Conservation (phyloP, 2,329 filamentous ascomycete genomes). For the Sarocladium strictum region DNA sequence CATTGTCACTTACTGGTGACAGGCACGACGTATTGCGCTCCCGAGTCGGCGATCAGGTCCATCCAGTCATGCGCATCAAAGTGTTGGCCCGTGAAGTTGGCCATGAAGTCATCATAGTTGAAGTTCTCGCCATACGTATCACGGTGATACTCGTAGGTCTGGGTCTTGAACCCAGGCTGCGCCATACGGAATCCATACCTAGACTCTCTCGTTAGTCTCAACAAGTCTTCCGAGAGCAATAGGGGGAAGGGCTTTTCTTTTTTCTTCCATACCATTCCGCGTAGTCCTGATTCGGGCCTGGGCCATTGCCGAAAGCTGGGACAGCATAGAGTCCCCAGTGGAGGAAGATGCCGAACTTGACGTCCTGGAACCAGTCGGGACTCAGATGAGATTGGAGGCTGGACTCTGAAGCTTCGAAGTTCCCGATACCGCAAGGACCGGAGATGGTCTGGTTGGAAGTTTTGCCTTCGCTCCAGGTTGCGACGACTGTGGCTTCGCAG, state of each 20-base stretch:
- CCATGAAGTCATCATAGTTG: slow-evolving; percentile 50
- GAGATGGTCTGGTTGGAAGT: background rate
- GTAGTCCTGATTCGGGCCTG: slow-evolving; percentile 30
- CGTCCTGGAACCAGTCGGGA: slow-evolving; percentile 48
- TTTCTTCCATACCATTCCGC: slow-evolving; percentile 33
- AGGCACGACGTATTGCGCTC: slow-evolving; percentile 42
- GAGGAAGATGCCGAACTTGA: slow-evolving; percentile 55
- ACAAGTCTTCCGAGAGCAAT: no score
- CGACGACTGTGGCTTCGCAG: slow-evolving; percentile 9
- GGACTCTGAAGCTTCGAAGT: background rate
- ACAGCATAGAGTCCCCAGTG: slow-evolving; percentile 53
- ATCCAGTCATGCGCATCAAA: slow-evolving; percentile 49
- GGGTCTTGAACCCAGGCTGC: slow-evolving; percentile 26
- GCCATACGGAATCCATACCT: slow-evolving; percentile 34
- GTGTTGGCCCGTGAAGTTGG: slow-evolving; percentile 41
- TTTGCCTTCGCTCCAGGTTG: background rate
- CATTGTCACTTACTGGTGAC: no score
- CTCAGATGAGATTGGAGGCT: slow-evolving; percentile 33
- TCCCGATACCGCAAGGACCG: background rate
- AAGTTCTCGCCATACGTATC: slow-evolving; percentile 42
- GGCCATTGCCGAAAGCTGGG: slow-evolving; percentile 44
- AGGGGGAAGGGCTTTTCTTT: no score
- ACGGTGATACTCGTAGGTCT: slow-evolving; percentile 39
- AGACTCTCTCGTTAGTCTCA: no score
- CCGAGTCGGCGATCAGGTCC: slow-evolving; percentile 44